Base-by-base conservation (phyloP, 2,329 filamentous ascomycete species). In the Fusarium metavorans region DNA sequence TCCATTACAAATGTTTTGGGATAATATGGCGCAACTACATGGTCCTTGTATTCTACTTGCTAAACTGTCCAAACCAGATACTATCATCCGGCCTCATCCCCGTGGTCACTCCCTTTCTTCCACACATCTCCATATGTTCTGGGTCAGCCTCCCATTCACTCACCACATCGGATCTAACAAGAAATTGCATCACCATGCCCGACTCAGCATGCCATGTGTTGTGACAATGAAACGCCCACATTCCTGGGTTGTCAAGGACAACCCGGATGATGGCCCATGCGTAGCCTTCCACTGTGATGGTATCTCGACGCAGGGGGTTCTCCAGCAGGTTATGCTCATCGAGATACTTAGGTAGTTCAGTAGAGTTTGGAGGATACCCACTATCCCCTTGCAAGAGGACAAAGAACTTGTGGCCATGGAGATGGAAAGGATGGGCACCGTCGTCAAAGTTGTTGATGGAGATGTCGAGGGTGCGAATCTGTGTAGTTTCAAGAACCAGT, bases 361-460 rank as follows among this genome's bases (percentile, higher is more conserved):
- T 64, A 0, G 73, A 71, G 0, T 56, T 65, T 1, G 83, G 83
- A 0, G 83, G 83, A 50, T 85, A 85, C 1, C 83, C 83, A 3
- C 76, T 78, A 0, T 67, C 66, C 0, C 77, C 82, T 41, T 83
- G 81, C 0, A 75, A 43, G 1, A 84, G 75, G 43, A 88, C 82
- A 74, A 89, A 89, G 81, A 91, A 89, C 50, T 84, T 84, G 79
- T 91, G 88, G 0, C 89, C 89, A 79, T 92, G 92, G 0, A 93
- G 82, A 80, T 93, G 90, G 35, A 84, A 84, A 0, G 82, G 82
- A 25, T 84, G 83, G 1, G 78, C 79, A 6, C 82, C 77, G 50
- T 92, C 85, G 78, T 92, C 89, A 8, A 89, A 91, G 50, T 87
- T 76, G 56, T 91, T 91, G 79, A 92, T 92, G 71, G 91, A 85